Evolutionary conservation across 2,329 filamentous ascomycete species (phyloP).

Genomic region (Penicillium verrucosum): DNA sequence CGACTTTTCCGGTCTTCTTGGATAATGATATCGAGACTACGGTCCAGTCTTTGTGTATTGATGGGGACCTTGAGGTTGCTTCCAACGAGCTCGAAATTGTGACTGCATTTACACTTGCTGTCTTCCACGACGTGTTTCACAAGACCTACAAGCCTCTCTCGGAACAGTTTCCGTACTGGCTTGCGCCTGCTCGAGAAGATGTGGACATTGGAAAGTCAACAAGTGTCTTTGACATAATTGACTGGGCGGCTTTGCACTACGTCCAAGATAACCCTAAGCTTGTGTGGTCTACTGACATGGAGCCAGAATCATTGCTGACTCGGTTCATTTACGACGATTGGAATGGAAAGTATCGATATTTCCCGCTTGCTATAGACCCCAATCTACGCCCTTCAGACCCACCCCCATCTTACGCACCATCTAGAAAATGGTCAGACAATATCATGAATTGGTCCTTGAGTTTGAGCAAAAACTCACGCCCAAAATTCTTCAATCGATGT

Average conservation of each 20-base stretch:
- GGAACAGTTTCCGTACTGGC: conserved; percentile 73
- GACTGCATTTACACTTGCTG: conserved; percentile 67
- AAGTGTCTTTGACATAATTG: conserved; percentile 36
- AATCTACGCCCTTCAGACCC: conserved; percentile 33
- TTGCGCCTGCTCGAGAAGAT: conserved; percentile 58
- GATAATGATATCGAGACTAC: conserved; percentile 59
- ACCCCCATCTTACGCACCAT: conserved; percentile 33
- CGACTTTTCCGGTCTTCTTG: conserved; percentile 69
- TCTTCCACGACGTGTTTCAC: conserved; percentile 85
- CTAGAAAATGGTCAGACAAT: conserved; percentile 51
- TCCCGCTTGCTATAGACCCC: conserved; percentile 41
- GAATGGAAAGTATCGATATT: conserved; percentile 59
- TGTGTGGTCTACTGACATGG: conserved; percentile 45
- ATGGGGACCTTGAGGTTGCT: conserved; percentile 27
- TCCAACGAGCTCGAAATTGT: conserved; percentile 54
- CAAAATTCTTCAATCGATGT: conserved; percentile 49
- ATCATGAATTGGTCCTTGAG: conserved; percentile 85
- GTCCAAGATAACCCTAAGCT: conserved; percentile 43
- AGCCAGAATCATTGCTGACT: conserved; percentile 42
- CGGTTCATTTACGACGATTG: conserved; percentile 56
- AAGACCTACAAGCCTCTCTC: conserved; percentile 69
- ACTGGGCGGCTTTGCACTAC: conserved; percentile 40
- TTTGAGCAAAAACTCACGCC: conserved; percentile 61
- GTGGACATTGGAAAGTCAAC: conserved; percentile 1
- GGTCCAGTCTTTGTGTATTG: conserved; percentile 52